Evolutionary conservation across 2,329 filamentous ascomycete species (phyloP), one percentile per base, ranked within the genome.

Genomic region (Didymella pomorum): DNA sequence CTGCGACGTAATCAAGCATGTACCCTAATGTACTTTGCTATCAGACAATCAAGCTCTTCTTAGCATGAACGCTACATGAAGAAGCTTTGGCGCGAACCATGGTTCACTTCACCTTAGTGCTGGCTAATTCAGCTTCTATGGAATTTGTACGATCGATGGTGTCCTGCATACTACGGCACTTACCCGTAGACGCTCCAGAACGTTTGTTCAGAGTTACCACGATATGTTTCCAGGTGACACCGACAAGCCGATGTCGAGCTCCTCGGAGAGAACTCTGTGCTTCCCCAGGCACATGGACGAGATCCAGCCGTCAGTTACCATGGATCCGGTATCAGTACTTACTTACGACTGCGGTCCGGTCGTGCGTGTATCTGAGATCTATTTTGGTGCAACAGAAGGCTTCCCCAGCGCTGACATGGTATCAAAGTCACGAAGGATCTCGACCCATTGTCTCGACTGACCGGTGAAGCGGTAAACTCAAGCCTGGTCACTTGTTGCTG

Each of bases 391-490:
- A 23, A 37, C 18, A 37, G 10, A 20, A 33, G 20, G 28, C 21
- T 21, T 26, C n/a, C 8, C 14, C 25, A 28, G 23, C 41, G 14
- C 41, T 23, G 35, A 4, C 18, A 11, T n/a, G 28, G n/a, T 23
- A 25, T n/a, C 20, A 10, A 26, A 14, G 14, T 23, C 21, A 28
- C n/a, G n/a, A 18, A 31, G 28, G 29, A 37, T 37, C 29, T 12
- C 35, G 39, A 28, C 16, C 35, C 20, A 26, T 50, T 20, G 37
- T 25, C 23, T 29, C 45, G 23, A 29, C 18, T 16, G 23, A 48
- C 39, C 49, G 31, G 44, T 58, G 44, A 58, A 29, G 39, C 26
- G 18, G 11, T 26, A 18, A 16, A n/a, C 18, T 33, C 21, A 8
- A 43, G 25, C 31, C 39, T 21, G 41, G 42, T 28, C 4, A 16